These are phyloP conservation scores for Colletotrichum truncatum DNA, from an alignment of 2,329 filamentous ascomycete species.

Conservation along the genomic window DNA sequence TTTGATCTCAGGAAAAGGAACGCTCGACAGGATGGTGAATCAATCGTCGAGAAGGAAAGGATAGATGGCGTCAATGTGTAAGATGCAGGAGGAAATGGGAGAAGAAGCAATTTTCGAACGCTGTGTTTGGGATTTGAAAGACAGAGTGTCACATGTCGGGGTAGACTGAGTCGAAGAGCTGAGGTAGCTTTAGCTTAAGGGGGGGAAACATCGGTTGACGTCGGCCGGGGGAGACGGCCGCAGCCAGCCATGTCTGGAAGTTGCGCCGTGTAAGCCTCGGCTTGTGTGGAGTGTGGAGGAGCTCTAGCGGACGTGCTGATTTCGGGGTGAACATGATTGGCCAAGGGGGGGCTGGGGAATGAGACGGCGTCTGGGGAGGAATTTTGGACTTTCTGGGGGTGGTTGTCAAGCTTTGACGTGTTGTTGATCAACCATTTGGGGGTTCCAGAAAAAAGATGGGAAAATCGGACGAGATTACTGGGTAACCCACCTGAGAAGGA, in stretches of 20 bases:
- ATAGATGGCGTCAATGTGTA: background rate
- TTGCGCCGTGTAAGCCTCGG: conserved; percentile 24
- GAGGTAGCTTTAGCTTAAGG: background rate
- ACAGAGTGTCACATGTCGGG: background rate
- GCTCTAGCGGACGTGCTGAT: conserved; percentile 25
- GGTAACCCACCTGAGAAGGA: background rate
- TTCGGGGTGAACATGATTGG: conserved; percentile 27
- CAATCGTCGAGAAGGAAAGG: background rate
- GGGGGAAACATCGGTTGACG: conserved; percentile 18
- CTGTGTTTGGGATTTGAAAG: background rate
- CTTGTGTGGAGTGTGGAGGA: conserved; percentile 19
- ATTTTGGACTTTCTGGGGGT: background rate
- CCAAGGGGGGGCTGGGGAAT: conserved; percentile 3
- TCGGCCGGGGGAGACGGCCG: conserved; percentile 11
- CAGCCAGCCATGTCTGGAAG: conserved; percentile 17
- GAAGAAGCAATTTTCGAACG: background rate
- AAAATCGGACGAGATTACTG: background rate
- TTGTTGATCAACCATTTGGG: background rate
- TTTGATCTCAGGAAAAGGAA: no score
- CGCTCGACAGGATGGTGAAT: no score
- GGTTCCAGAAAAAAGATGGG: background rate
- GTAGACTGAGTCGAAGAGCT: background rate
- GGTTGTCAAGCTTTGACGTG: background rate
- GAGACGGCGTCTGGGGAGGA: conserved; percentile 18
- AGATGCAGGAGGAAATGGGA: background rate